Evolutionary conservation across 2,329 filamentous ascomycete genomes (phyloP).

Genomic region (Fusarium nematophilum): DNA sequence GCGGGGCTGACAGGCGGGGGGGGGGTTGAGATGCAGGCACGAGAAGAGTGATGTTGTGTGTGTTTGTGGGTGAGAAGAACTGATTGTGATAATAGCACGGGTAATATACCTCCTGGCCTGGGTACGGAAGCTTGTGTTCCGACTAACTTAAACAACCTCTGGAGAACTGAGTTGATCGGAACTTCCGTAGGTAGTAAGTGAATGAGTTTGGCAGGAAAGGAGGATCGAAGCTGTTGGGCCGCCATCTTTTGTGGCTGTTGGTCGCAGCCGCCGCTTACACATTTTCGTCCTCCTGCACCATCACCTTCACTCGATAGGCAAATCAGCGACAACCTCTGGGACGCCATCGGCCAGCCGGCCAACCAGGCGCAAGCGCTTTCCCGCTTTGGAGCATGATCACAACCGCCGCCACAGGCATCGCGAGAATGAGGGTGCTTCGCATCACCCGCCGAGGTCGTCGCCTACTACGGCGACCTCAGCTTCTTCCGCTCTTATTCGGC

Average conservation of each 20-base stretch:
- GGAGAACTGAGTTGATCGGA: too few relatives aligned
- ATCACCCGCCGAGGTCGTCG: too few relatives aligned
- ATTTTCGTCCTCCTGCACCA: conserved; percentile 20
- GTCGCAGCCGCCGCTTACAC: conserved; percentile 17
- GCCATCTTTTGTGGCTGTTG: conserved; percentile 7
- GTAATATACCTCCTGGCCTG: too few relatives aligned
- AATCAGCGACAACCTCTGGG: conserved; percentile 34
- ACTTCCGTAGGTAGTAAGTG: too few relatives aligned
- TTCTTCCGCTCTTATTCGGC: too few relatives aligned
- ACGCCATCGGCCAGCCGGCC: conserved; percentile 12
- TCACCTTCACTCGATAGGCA: conserved; percentile 7
- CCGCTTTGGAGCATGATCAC: not conserved
- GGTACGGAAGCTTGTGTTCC: too few relatives aligned
- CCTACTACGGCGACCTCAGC: too few relatives aligned
- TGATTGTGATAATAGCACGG: too few relatives aligned
- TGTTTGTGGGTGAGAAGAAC: too few relatives aligned
- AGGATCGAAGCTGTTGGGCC: too few relatives aligned
- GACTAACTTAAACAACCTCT: too few relatives aligned
- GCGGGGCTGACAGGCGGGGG: conserved; percentile 13
- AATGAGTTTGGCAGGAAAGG: too few relatives aligned
- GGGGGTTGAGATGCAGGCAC: conserved; percentile 8
- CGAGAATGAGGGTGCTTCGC: not conserved
- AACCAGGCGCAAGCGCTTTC: conserved; percentile 14
- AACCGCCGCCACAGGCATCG: conserved; percentile 2
- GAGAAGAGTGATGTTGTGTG: not conserved